These are phyloP conservation scores for Hibiscus trionum DNA, from an alignment of 345 rosid genomes.

Conservation along the genomic window DNA sequence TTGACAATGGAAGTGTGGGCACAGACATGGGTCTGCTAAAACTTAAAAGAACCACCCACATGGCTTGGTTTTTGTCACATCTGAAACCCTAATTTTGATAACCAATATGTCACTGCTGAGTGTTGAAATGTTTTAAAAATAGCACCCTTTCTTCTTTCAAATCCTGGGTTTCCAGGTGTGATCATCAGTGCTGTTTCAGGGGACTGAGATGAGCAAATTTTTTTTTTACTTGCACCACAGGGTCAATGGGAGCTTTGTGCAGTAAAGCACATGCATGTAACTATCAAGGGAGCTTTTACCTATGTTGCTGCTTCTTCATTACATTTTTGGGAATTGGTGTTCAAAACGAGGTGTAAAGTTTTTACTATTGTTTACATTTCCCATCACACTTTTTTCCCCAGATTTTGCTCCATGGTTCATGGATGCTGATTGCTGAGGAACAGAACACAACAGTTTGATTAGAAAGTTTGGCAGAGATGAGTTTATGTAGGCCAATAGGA, in stretches of 20 bases:
- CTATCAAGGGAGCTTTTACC: neutral
- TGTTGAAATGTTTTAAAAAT: neutral
- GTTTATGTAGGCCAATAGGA: conserved; percentile 1
- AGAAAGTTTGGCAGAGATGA: conserved; percentile 8
- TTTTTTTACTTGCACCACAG: too few species aligned
- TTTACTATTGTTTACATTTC: neutral
- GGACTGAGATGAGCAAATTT: neutral
- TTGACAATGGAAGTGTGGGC: neutral
- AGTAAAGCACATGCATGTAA: neutral
- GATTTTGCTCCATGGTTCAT: conserved; percentile 2
- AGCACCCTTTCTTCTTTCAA: neutral
- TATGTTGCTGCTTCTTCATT: conserved; percentile 1
- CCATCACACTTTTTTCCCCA: neutral
- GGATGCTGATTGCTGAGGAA: conserved; percentile 10
- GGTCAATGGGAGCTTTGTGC: neutral
- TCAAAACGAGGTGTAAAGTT: neutral
- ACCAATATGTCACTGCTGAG: neutral
- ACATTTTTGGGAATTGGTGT: conserved; percentile 4
- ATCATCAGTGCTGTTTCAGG: neutral
- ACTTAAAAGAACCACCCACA: neutral
- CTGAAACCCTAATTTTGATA: conserved; percentile 11
- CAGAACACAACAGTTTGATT: conserved; percentile 15
- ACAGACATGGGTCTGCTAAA: neutral
- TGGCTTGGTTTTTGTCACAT: neutral
- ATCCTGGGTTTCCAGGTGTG: neutral